phyloP scores from a whole-genome alignment of 805 yeast genomes.

The Candida germanica region DNA sequence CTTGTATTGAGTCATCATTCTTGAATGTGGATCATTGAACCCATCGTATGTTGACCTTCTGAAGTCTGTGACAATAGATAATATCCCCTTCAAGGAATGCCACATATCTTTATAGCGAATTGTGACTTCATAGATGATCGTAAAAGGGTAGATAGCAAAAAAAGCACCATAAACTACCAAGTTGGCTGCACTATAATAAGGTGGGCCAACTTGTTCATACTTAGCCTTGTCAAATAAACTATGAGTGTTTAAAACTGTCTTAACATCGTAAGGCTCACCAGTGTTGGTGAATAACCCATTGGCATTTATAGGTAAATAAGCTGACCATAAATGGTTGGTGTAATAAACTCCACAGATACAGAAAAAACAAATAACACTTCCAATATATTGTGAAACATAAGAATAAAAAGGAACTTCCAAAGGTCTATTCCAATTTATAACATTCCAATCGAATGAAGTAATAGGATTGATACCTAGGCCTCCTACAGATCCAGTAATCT shows the following conservation, averaged over 20 bases:
- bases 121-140: slow-evolving; percentile 45
- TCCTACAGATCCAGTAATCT: slow-evolving; percentile 21
- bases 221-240: slow-evolving; percentile 23
- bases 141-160: slow-evolving; percentile 54
- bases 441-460: slow-evolving; percentile 28
- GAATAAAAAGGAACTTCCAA: slow-evolving; percentile 24
- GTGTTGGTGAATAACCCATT: slow-evolving; percentile 22
- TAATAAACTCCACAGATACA: slow-evolving; percentile 27
- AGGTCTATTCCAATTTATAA: slow-evolving; percentile 13
- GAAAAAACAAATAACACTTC: slow-evolving; percentile 21
- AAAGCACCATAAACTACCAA: slow-evolving; percentile 22
- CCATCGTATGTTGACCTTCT: slow-evolving; percentile 17
- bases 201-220: slow-evolving; percentile 20
- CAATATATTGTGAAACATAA: slow-evolving; percentile 21
- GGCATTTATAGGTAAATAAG: slow-evolving; percentile 23
- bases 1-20: slow-evolving; percentile 54
- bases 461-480: slow-evolving; percentile 33
- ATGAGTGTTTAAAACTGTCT: slow-evolving; percentile 32
- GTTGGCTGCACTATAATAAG: slow-evolving; percentile 25
- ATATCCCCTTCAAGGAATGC: slow-evolving; percentile 29
- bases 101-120: slow-evolving; percentile 30
- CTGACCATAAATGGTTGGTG: slow-evolving; percentile 27
- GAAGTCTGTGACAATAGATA: slow-evolving; percentile 16
- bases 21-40: slow-evolving; percentile 50
- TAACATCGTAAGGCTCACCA: slow-evolving; percentile 22